Evolutionary conservation across 2,329 filamentous ascomycete species (phyloP).

Genomic region (Sodiomyces alkalinus): DNA sequence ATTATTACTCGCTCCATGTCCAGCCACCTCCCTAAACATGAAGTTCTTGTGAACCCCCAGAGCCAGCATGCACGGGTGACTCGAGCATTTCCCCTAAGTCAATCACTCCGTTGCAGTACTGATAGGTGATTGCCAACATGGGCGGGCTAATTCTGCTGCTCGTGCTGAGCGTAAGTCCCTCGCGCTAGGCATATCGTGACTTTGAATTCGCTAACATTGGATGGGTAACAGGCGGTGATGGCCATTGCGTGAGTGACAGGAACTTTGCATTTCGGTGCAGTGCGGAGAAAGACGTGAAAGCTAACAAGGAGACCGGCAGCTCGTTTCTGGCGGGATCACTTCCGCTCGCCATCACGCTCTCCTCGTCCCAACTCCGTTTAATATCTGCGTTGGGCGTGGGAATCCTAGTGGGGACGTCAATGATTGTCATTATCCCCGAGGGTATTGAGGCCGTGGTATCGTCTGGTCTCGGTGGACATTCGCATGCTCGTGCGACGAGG

Average conservation of each 20-base stretch:
- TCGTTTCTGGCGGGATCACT: slow-evolving; percentile 89
- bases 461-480: slow-evolving; percentile 23
- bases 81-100: too few relatives aligned
- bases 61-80: too few relatives aligned
- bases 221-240: slow-evolving; percentile 33
- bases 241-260: slow-evolving; percentile 35
- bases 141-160: slow-evolving; percentile 23
- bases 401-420: slow-evolving; percentile 81
- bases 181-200: slow-evolving; percentile 1
- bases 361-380: slow-evolving; percentile 71
- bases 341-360: slow-evolving; percentile 77
- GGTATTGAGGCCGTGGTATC: slow-evolving; percentile 81
- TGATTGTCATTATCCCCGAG: slow-evolving; percentile 96
- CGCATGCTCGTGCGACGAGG: not conserved
- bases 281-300: not conserved
- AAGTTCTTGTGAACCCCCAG: too few relatives aligned
- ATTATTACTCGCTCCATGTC: too few relatives aligned
- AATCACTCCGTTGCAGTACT: too few relatives aligned
- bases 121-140: slow-evolving; percentile 16
- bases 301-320: slow-evolving; percentile 29
- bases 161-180: slow-evolving; percentile 22
- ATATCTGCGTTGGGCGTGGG: slow-evolving; percentile 90
- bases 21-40: too few relatives aligned
- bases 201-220: slow-evolving; percentile 8
- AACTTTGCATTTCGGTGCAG: slow-evolving; percentile 1